Evolutionary conservation across 2,329 filamentous ascomycete genomes (phyloP).

Genomic region (Alternaria sp.): DNA sequence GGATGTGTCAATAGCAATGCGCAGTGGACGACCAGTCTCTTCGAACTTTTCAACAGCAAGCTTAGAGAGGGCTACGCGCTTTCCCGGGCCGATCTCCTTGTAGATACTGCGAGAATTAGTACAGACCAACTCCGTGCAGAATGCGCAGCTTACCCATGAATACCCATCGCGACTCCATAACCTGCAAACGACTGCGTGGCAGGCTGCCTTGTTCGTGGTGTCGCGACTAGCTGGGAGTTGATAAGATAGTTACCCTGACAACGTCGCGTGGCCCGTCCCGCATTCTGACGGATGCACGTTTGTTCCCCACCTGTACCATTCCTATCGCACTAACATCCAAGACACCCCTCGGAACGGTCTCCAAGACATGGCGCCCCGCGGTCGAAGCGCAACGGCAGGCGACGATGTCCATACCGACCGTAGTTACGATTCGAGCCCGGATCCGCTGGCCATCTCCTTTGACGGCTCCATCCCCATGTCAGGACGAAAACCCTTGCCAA

Average conservation of each 20-base stretch:
- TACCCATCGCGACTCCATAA: slow-evolving; percentile 48
- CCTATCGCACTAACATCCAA: slow-evolving; percentile 20
- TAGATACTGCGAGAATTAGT: slow-evolving; percentile 72
- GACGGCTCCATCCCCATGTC: slow-evolving; percentile 32
- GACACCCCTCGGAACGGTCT: slow-evolving; percentile 14
- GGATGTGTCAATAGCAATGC: slow-evolving; percentile 90
- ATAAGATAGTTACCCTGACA: slow-evolving; percentile 47
- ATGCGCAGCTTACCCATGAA: slow-evolving; percentile 46
- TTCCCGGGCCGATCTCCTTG: slow-evolving; percentile 83
- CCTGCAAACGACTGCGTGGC: slow-evolving; percentile 18
- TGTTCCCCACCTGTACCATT: slow-evolving; percentile 23
- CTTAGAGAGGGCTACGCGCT: slow-evolving; percentile 81
- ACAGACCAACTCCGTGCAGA: background rate
- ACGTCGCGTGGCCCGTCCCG: slow-evolving; percentile 27
- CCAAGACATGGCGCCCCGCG: slow-evolving; percentile 37
- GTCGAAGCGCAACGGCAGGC: slow-evolving; percentile 24
- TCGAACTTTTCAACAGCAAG: slow-evolving; percentile 81
- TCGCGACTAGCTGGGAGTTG: slow-evolving; percentile 15
- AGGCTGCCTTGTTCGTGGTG: slow-evolving; percentile 23
- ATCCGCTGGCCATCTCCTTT: slow-evolving; percentile 45
- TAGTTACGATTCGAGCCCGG: slow-evolving; percentile 48
- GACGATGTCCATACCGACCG: slow-evolving; percentile 24
- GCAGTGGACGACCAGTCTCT: slow-evolving; percentile 73
- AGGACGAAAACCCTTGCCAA: slow-evolving; percentile 30
- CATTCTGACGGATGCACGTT: slow-evolving; percentile 23